Percentiles rank a stretch among this genome's conserved stretches.
Conservation (phyloP, 2,329 filamentous ascomycete species). For the Knufia petricola region DNA sequence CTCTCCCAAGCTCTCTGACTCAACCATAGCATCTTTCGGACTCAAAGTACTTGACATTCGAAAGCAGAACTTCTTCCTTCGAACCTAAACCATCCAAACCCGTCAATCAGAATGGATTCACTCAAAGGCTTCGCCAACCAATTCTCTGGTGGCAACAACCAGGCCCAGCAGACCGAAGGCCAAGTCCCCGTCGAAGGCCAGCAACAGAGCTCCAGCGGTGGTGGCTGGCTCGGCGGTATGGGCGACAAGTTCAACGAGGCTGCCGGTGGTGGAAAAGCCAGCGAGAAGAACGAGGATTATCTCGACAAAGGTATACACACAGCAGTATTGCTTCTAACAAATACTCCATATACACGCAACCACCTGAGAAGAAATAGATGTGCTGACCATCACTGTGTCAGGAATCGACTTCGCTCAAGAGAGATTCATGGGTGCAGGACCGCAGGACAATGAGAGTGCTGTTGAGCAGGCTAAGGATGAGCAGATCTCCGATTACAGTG, state of each 20-base stretch:
- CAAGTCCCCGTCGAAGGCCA: background rate
- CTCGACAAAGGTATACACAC: slow-evolving; percentile 62
- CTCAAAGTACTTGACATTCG: background rate
- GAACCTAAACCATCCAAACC: background rate
- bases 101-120: background rate
- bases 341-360: too few species aligned
- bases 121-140: slow-evolving; percentile 18
- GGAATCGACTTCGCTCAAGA: slow-evolving; percentile 71
- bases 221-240: slow-evolving; percentile 47
- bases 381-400: slow-evolving; percentile 27
- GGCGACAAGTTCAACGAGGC: slow-evolving; percentile 61
- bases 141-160: slow-evolving; percentile 19
- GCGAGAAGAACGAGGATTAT: slow-evolving; percentile 74
- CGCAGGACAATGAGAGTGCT: slow-evolving; percentile 63
- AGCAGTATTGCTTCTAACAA: too few species aligned
- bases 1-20: background rate
- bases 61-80: background rate
- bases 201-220: slow-evolving; percentile 28
- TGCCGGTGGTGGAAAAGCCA: slow-evolving; percentile 61
- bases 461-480: slow-evolving; percentile 77
- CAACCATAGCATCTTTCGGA: background rate
- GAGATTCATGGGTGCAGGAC: slow-evolving; percentile 58
- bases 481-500: slow-evolving; percentile 60
- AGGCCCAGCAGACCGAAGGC: slow-evolving; percentile 6
- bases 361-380: too few species aligned